phyloP scores from a whole-genome alignment of 306 rosid genomes.

The Vigna reflexopilosa region DNA sequence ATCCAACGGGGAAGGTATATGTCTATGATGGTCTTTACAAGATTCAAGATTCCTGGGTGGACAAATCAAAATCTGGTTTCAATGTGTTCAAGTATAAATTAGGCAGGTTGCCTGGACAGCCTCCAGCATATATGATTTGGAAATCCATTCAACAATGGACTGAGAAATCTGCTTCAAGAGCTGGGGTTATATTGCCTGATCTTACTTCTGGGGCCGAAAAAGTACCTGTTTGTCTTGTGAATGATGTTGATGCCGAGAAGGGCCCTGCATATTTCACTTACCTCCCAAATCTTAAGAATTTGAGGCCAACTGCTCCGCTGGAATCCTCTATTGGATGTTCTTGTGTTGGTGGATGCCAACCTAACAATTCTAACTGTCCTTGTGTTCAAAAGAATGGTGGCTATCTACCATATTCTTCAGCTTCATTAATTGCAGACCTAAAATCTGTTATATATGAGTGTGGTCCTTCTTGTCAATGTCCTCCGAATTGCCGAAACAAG shows the following conservation, averaged over 20 bases:
- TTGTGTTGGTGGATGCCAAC: constrained; percentile 80
- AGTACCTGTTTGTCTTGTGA: constrained; percentile 87
- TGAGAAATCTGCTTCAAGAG: constrained; percentile 61
- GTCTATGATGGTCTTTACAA: constrained; percentile 93
- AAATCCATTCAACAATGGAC: constrained; percentile 85
- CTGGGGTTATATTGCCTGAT: constrained; percentile 84
- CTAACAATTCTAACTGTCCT: constrained; percentile 63
- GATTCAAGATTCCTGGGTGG: constrained; percentile 85
- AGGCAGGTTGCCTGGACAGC: constrained; percentile 72
- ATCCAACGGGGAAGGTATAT: constrained; percentile 78
- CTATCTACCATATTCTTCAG: constrained; percentile 66
- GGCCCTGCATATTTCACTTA: constrained; percentile 94
- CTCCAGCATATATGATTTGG: constrained; percentile 71
- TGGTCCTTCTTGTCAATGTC: constrained; percentile 82
- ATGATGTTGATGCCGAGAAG: constrained; percentile 91
- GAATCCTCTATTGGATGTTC: constrained; percentile 70
- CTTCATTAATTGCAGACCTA: constrained; percentile 65
- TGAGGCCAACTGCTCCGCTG: constrained; percentile 52
- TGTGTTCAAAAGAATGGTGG: constrained; percentile 81
- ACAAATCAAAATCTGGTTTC: constrained; percentile 79
- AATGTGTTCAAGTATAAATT: constrained; percentile 83
- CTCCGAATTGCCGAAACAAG: constrained; percentile 77
- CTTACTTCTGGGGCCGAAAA: constrained; percentile 90
- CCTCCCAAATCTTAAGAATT: constrained; percentile 64
- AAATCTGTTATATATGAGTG: constrained; percentile 79